Evolutionary conservation across 495 filamentous ascomycete genomes (phyloP), one percentile per base, ranked within the genome.

Genomic region (Entonaema liquescens): DNA sequence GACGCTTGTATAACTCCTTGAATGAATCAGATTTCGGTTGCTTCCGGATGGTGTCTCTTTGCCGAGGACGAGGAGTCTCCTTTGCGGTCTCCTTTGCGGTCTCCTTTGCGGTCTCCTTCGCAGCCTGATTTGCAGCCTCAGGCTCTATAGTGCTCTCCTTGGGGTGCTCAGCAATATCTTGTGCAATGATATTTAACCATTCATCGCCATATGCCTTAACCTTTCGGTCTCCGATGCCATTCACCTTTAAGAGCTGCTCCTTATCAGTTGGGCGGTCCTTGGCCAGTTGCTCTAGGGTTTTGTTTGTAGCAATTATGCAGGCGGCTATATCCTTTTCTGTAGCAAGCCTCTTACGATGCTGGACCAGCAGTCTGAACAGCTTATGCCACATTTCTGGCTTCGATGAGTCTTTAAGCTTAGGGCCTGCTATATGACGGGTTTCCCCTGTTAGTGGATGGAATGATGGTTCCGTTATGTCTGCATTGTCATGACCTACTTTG

Each of bases 201-300:
- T 61, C 64, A 17, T 59, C 64, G 17, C 64, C 64, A 26, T 61
- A 67, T 12, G 26, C 33, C 19, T 50, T 15, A 29, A 31, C 31
- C 11, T 54, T 61, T 2, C 21, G 31, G 21, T 40, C 6, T 12
- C 47, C 21, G n/a, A 67, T 26, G 1, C 56, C 64, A 3, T 53
- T 6, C n/a, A 61, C 23, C 12, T 54, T n/a, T 9, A 31, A 33
- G 13, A 67, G 56, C 13, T 61, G 38, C n/a, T 5, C 19, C 28
- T 61, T 61, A 33, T 61, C 47, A 15, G 31, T n/a, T 12, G 56
- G 56, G 12, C 64, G 57, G 12, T 13, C 11, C n/a, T 7, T 53
- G 7, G 64, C 55, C 1, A 47, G 29, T 17, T n/a, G 21, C 21
- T 42, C 36, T 1, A 21, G 11, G 53, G 6, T 12, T 57, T 23